A percentile compares a stretch with the other conserved stretches of the same genome.
These are phyloP conservation scores for Tinospora cordifolia DNA, from an alignment of 164 flowering plant species.

Conservation along the genomic window DNA sequence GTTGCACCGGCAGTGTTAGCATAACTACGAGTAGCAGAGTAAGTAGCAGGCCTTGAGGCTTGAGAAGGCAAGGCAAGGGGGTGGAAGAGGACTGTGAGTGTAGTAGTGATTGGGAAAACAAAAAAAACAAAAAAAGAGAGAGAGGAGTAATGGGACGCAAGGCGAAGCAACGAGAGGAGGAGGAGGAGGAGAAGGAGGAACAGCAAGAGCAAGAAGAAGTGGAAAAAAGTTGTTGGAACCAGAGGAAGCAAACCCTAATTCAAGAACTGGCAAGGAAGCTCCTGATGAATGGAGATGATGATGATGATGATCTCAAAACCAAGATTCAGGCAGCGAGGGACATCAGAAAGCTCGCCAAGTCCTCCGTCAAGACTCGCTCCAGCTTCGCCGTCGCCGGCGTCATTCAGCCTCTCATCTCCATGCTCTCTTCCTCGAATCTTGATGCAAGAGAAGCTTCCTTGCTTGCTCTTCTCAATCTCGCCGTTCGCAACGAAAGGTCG, in stretches of 20 bases:
- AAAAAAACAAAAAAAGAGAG: too few relatives aligned
- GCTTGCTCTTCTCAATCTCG: conserved; percentile 73
- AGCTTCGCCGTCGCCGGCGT: conserved; percentile 54
- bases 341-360: conserved; percentile 46
- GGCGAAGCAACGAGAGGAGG: not conserved
- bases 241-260: conserved; percentile 21
- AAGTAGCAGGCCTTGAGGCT: not conserved
- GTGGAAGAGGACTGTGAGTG: not conserved
- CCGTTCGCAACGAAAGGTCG: conserved; percentile 62
- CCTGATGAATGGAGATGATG: conserved; percentile 22
- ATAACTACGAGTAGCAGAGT: too few relatives aligned
- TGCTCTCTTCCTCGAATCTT: conserved; percentile 37
- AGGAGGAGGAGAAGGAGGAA: not conserved
- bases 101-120: not conserved
- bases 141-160: not conserved
- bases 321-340: conserved; percentile 63
- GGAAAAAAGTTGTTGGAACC: not conserved
- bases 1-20: not conserved
- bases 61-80: not conserved
- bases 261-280: conserved; percentile 27
- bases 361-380: conserved; percentile 41
- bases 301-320: conserved; percentile 29
- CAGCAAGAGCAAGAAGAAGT: not conserved
- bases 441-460: conserved; percentile 54
- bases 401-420: conserved; percentile 50